Base-by-base conservation (phyloP, 2,329 filamentous ascomycete species). In the Paracamarosporium sp. region DNA sequence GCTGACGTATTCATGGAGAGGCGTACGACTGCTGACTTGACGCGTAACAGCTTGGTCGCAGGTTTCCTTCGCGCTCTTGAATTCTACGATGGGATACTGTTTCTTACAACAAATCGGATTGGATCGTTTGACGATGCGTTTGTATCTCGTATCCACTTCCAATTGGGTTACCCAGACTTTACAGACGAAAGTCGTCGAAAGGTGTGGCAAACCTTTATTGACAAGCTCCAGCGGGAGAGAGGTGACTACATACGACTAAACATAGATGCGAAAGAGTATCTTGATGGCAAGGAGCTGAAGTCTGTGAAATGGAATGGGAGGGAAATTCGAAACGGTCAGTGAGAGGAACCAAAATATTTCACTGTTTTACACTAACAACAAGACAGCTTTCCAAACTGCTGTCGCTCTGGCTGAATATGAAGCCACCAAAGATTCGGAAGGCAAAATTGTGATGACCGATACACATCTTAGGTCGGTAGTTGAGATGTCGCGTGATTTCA, bases 51-150 rank as follows among this genome's bases (percentile, higher is more conserved):
- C 36, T 50, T 61, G 22, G 58, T 61, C 1, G 55, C 58, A 60
- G 60, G 61, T 24, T 67, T 67, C 50, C 64, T 80, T 2, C 68
- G 78, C 7, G 62, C 58, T 11, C 25, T 79, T 1, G 76, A 79
- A 50, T 79, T 75, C 54, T 80, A 75, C 51, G 64, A 77, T 25
- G 78, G 76, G 0, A 74, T 79, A 27, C 55, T 80, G 1, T 78
- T 80, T 51, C 61, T 80, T 17, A 79, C 76, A 0, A 66, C 67
- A 0, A 67, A 69, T 36, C 38, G 64, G 6, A 53, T 69, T 1
- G 57, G 53, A 31, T 92, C 90, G 0, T 95, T 96, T 68, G 92
- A 96, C 66, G 90, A 94, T 60, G 92, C 92, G 0, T 96, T 96
- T 81, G 90, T 93, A 70, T 92, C 88, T 4, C 86, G 92, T 24